Percentiles rank a stretch among this genome's conserved stretches.
Conservation (phyloP, 805 yeast species). For the Candida sphagnicola region DNA sequence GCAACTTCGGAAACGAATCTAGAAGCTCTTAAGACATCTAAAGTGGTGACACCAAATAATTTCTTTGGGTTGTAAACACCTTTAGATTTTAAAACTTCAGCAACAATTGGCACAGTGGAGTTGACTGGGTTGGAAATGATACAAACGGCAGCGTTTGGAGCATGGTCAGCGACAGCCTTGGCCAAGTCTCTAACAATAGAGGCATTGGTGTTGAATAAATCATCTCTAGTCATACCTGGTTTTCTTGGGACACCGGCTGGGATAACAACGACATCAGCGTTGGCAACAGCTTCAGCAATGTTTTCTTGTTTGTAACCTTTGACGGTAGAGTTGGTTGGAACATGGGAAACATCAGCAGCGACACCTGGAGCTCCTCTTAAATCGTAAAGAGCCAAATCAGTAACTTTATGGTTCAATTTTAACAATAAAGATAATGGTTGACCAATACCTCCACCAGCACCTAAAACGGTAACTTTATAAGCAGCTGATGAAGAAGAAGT, state of each 20-base stretch:
- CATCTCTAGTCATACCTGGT: constrained; percentile 99
- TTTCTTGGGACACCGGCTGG: constrained; percentile 99
- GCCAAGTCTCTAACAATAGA: constrained; percentile 93
- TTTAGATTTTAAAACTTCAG: constrained; percentile 81
- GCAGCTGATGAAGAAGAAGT: constrained; percentile 63
- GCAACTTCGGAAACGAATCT: constrained; percentile 70
- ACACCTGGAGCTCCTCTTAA: constrained; percentile 93
- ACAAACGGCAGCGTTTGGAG: constrained; percentile 79
- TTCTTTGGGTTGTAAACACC: constrained; percentile 90
- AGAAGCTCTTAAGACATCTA: constrained; percentile 86
- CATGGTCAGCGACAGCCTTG: constrained; percentile 72
- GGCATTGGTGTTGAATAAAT: constrained; percentile 93
- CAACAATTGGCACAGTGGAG: constrained; percentile 95
- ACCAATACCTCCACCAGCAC: constrained; percentile 95
- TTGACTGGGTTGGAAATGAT: constrained; percentile 94
- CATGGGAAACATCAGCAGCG: constrained; percentile 92
- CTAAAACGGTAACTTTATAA: constrained; percentile 71
- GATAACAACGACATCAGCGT: constrained; percentile 82
- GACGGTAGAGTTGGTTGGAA: constrained; percentile 88
- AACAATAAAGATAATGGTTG: constrained; percentile 53
- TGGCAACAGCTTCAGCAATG: constrained; percentile 64
- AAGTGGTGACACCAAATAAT: constrained; percentile 93
- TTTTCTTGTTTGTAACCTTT: constrained; percentile 84
- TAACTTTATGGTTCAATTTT: constrained; percentile 85
- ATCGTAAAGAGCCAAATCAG: constrained; percentile 83